phyloP scores from a whole-genome alignment of 768 basidiomycete species.

The Leucocoprinus sp. region DNA sequence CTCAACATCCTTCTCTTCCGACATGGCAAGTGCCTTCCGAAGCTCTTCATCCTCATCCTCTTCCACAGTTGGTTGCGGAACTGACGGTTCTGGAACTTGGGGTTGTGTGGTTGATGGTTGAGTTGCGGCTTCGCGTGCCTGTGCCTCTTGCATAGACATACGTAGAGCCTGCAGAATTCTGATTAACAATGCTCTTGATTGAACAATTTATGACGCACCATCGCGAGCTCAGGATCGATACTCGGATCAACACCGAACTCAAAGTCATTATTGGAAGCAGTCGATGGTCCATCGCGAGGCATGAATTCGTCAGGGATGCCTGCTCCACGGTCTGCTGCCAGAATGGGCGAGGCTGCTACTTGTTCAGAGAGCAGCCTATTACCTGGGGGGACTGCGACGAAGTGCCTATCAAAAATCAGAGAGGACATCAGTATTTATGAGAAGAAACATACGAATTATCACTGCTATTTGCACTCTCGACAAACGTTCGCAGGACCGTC shows the following conservation, averaged over 20 bases:
- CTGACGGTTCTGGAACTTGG: constrained; percentile 30
- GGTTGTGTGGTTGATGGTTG: constrained; percentile 19
- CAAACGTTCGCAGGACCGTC: constrained; percentile 65
- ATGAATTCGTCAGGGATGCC: constrained; percentile 61
- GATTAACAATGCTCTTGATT: neutral
- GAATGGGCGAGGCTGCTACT: constrained; percentile 72
- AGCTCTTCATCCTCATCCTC: constrained; percentile 76
- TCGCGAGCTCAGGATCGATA: constrained; percentile 92
- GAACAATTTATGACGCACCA: constrained; percentile 45
- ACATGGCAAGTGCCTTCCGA: constrained; percentile 70
- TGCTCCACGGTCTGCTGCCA: constrained; percentile 65
- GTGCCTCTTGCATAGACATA: constrained; percentile 95
- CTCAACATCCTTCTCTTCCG: constrained; percentile 48
- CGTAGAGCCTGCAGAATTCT: constrained; percentile 67
- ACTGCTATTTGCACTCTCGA: constrained; percentile 70
- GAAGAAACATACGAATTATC: constrained; percentile 73
- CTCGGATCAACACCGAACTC: constrained; percentile 94
- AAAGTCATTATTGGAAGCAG: constrained; percentile 46
- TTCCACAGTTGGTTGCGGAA: constrained; percentile 41
- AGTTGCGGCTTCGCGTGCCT: constrained; percentile 54
- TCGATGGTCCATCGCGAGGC: constrained; percentile 34
- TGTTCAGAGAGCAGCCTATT: constrained; percentile 76
- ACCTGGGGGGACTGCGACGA: constrained; percentile 73
- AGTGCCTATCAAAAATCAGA: constrained; percentile 46
- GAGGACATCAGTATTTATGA: neutral